phyloP scores from a whole-genome alignment of 768 basidiomycete species.

The Trametes coccinea region DNA sequence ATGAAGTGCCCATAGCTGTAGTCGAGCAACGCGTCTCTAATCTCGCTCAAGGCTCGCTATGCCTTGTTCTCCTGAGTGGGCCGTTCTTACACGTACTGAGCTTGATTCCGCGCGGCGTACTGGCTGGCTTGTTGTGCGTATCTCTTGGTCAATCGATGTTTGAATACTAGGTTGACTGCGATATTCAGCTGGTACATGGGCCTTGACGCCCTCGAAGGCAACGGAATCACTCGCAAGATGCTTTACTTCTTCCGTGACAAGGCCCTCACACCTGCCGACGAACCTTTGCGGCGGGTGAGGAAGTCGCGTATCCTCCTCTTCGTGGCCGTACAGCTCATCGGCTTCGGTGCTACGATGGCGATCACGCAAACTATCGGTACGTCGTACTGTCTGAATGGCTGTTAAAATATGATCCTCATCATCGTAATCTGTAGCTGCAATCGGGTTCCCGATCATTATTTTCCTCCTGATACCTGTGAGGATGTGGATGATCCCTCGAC shows the following conservation, averaged over 20 bases:
- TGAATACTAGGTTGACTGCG: not conserved
- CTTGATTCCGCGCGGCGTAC: slow-evolving; percentile 78
- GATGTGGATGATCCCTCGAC: slow-evolving; percentile 63
- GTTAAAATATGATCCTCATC: not conserved
- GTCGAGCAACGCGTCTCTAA: slow-evolving; percentile 95
- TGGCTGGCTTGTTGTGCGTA: slow-evolving; percentile 83
- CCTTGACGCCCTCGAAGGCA: slow-evolving; percentile 72
- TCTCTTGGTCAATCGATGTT: not conserved
- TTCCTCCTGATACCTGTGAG: slow-evolving; percentile 80
- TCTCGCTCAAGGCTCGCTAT: slow-evolving; percentile 78
- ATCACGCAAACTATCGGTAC: slow-evolving; percentile 87
- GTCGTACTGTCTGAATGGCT: slow-evolving; percentile 17
- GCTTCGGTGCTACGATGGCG: slow-evolving; percentile 87
- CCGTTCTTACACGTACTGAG: slow-evolving; percentile 81
- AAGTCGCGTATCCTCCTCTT: slow-evolving; percentile 74
- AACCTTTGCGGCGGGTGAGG: slow-evolving; percentile 77
- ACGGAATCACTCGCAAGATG: slow-evolving; percentile 81
- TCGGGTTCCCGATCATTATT: slow-evolving; percentile 90
- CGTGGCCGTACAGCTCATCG: slow-evolving; percentile 71
- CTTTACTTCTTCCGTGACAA: slow-evolving; percentile 79
- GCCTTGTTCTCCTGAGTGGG: slow-evolving; percentile 75
- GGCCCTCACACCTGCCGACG: slow-evolving; percentile 54
- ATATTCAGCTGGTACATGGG: slow-evolving; percentile 86
- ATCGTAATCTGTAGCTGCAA: slow-evolving; percentile 60
- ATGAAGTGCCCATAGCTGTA: slow-evolving; percentile 66